These are phyloP conservation scores for Mucor velutinosus DNA, from an alignment of 371 early-diverging fungal genomes.

Conservation along the genomic window DNA sequence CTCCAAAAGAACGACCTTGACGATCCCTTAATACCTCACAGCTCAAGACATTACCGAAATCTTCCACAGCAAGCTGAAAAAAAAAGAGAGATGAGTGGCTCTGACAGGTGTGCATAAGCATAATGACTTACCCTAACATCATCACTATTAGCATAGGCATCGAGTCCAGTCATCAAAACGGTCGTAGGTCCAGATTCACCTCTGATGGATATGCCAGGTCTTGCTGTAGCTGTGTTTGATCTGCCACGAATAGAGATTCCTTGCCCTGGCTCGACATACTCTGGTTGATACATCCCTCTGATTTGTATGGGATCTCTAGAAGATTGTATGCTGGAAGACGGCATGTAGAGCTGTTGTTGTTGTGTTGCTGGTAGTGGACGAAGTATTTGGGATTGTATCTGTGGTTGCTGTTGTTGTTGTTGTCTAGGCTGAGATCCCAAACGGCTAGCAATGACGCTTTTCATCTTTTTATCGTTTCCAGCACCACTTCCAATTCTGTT, in stretches of 20 bases:
- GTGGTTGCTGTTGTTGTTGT: not conserved
- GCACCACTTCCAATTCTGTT: not conserved
- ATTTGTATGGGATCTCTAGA: not conserved
- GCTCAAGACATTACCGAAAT: conserved; percentile 41
- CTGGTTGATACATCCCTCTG: not conserved
- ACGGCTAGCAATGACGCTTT: not conserved
- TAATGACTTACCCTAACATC: conserved; percentile 53
- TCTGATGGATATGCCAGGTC: conserved; percentile 38
- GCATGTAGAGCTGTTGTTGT: not conserved
- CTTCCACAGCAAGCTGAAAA: conserved; percentile 34
- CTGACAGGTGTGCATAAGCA: no score
- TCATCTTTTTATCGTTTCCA: not conserved
- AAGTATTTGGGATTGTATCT: not conserved
- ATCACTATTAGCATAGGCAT: conserved; percentile 56
- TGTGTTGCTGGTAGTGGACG: not conserved
- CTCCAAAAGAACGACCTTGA: conserved; percentile 45
- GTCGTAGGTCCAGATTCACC: conserved; percentile 57
- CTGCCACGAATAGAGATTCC: conserved; percentile 24
- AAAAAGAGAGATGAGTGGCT: not conserved
- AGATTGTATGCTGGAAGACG: not conserved
- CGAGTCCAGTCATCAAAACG: conserved; percentile 59
- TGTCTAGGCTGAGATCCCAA: not conserved
- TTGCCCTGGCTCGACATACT: not conserved
- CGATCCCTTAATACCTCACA: conserved; percentile 47
- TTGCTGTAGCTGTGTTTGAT: conserved; percentile 21